Conservation (phyloP, 176 grass and related monocot species). For the Aegilops tauschii region DNA sequence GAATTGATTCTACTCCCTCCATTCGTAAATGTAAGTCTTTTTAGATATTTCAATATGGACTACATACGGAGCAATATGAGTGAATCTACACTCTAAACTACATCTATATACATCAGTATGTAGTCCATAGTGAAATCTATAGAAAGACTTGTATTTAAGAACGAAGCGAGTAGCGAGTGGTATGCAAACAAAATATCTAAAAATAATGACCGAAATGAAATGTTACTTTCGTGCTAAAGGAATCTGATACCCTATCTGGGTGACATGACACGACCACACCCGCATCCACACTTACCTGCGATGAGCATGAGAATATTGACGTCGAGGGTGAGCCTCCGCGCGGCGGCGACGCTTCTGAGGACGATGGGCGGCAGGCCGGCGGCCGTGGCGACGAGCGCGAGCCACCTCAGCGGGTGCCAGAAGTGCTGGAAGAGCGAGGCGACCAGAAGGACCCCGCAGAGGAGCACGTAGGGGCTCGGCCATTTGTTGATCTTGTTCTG, state of each 20-base stretch:
- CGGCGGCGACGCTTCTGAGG: conserved; percentile 48
- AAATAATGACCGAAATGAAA: conserved; percentile 7
- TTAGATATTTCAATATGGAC: no score
- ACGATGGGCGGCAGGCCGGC: conserved; percentile 52
- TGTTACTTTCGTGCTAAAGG: neutral
- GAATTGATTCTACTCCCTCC: no score
- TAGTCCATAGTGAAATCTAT: no score
- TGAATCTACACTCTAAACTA: no score
- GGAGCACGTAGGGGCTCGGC: conserved; percentile 78
- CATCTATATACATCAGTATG: no score
- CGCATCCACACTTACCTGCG: conserved; percentile 45
- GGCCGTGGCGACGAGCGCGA: conserved; percentile 48
- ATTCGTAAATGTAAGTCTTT: no score
- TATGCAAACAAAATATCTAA: neutral
- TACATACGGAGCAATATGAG: no score
- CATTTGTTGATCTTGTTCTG: conserved; percentile 55
- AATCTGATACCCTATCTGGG: conserved; percentile 26
- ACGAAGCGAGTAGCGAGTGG: no score
- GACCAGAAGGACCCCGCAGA: conserved; percentile 47
- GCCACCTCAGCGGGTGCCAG: conserved; percentile 78
- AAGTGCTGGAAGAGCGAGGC: conserved; percentile 73
- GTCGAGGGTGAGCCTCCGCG: conserved; percentile 71
- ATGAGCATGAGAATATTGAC: conserved; percentile 96
- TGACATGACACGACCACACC: neutral
- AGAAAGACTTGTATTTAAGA: no score